Evolutionary conservation across 495 filamentous ascomycete genomes (phyloP), one percentile per base, ranked within the genome.

Genomic region (Penicillium robsamsonii): DNA sequence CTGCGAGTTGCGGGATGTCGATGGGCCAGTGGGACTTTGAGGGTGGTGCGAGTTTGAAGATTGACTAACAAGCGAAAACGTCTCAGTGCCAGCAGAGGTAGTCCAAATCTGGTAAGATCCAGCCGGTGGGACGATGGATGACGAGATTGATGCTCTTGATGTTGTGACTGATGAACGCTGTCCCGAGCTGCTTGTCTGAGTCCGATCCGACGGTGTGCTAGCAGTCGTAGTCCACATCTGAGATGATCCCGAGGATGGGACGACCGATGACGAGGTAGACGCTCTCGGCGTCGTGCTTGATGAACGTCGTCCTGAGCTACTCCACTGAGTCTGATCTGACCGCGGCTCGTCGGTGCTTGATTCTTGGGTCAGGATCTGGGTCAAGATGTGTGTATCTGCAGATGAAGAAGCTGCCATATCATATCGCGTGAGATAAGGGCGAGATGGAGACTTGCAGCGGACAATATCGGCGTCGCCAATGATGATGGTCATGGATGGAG

Each of bases 401-500:
- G 35, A n/a, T n/a, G 35, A n/a, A 37, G 17, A 51, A 9, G 48
- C 13, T 18, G 61, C 57, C 1, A 53, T 48, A 13, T 59, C 51
- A 33, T 60, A 33, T 27, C 55, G 58, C 5, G 47, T 46, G 10
- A 46, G 53, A 10, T 49, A 55, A n/a, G 43, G 15, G 18, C 48
- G 45, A 30, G 35, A 46, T n/a, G 38, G 49, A 43, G 24, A 35
- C 35, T 38, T 38, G 35, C 7, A n/a, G 35, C 35, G 35, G 49
- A 8, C 37, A 27, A 15, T 48, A 33, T 66, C 51, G 4, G 46
- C 20, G 18, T 64, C 58, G 10, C 69, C 58, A 13, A 69, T 45
- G 49, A 65, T 48, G 18, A 61, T 61, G 3, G 61, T 49, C 24
- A 69, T 43, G 11, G 65, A 67, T 2, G 70, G 68, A 13, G 70